Base-by-base conservation (phyloP, 202 grass and related monocot species). In the Setaria italica region DNA sequence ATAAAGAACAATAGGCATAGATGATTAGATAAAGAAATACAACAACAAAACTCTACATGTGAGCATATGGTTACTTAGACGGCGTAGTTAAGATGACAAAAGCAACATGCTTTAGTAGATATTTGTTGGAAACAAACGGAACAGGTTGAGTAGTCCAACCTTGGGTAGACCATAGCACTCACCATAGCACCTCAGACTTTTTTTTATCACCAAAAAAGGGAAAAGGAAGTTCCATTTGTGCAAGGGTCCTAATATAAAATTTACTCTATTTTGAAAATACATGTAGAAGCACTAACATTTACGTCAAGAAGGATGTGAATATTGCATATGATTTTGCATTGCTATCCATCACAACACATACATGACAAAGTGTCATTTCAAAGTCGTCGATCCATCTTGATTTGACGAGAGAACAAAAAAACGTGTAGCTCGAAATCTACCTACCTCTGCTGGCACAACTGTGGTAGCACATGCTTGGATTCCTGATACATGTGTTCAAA, bases 401-500 rank as follows among this genome's bases (percentile, higher is more conserved):
- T 75, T 66, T 57, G 34, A 15, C 42, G 19, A 48, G 8, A 51
- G 25, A 65, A 62, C 65, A 25, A 25, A 25, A 25, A 20, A 49
- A 41, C 54, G 1, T 51, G 30, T 30, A 48, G 39, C 60, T 60
- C 25, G 35, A 71, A 71, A 79, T 78, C 25, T 20, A 85, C 55
- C 67, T 16, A 72, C 13, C 50, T 30, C 67, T 79, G 6, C 43
- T 20, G 62, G 48, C 4, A 81, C 58, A 55, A 55, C 56, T 62
- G 29, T 47, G 51, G 74, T 32, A 21, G 39, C 62, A 81, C 70
- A 82, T 88, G 80, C 45, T 16, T 76, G 62, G 60, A 76, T 70
- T 42, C 45, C 56, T 43, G 39, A 33, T 55, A 2, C 47, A 66
- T 80, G 77, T 86, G 77, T 20, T 80, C 49, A 80, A 74, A 74